Percentiles rank a stretch among this genome's conserved stretches.
Conservation (phyloP, 306 rosid species). For the Rosa lucieae region DNA sequence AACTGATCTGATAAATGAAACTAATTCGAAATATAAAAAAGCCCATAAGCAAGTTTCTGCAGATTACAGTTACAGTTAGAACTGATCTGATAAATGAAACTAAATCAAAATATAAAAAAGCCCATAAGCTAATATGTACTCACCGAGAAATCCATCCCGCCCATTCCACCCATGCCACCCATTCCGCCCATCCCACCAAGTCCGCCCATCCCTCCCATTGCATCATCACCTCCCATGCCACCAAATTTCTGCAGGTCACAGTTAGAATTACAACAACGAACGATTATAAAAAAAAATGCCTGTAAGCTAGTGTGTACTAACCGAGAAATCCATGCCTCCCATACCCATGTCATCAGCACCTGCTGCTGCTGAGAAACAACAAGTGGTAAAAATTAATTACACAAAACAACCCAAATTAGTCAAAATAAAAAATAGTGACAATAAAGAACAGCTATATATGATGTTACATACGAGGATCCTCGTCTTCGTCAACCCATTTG, state of each 20-base stretch:
- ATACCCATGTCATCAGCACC: slow-evolving; percentile 61
- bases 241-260: slow-evolving; percentile 16
- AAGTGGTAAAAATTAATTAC: not conserved
- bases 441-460: not conserved
- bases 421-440: not conserved
- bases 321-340: slow-evolving; percentile 99
- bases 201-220: slow-evolving; percentile 27
- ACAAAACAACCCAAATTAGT: not conserved
- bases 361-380: slow-evolving; percentile 18
- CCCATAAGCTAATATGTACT: slow-evolving; percentile 23
- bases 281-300: not conserved
- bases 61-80: slow-evolving; percentile 19
- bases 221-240: slow-evolving; percentile 18
- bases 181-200: slow-evolving; percentile 16
- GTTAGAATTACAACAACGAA: not conserved
- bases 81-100: not conserved
- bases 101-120: not conserved
- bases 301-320: slow-evolving; percentile 21
- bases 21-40: not conserved
- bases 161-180: slow-evolving; percentile 27
- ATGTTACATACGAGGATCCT: slow-evolving; percentile 47
- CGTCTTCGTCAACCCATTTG: slow-evolving; percentile 96
- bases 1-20: not conserved
- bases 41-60: slow-evolving; percentile 58
- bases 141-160: slow-evolving; percentile 61